These are phyloP conservation scores for Phaffia tasmanica DNA, from an alignment of 768 basidiomycete species.

Conservation along the genomic window DNA sequence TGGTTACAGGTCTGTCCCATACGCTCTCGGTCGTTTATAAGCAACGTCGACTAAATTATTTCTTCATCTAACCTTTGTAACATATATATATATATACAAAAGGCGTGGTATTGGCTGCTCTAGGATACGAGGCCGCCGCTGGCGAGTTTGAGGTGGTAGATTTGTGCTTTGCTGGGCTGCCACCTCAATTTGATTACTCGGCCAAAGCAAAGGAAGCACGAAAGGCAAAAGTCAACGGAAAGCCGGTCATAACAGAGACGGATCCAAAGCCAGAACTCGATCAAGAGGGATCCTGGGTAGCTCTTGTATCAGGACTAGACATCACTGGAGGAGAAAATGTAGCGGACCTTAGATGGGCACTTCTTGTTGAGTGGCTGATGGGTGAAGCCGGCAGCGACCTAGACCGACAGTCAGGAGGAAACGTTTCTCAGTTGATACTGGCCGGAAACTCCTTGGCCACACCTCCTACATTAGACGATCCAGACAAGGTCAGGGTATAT, in stretches of 20 bases:
- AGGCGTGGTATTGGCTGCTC: conserved; percentile 72
- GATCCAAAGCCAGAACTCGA: conserved; percentile 28
- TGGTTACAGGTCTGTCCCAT: conserved; percentile 57
- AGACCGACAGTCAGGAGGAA: conserved; percentile 45
- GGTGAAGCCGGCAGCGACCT: conserved; percentile 63
- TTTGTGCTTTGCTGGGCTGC: conserved; percentile 70
- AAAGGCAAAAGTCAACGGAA: conserved; percentile 12
- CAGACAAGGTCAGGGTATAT: conserved; percentile 35
- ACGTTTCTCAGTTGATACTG: conserved; percentile 73
- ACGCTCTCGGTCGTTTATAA: neutral
- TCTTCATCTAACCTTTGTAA: neutral
- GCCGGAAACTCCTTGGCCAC: conserved; percentile 74
- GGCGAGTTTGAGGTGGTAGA: conserved; percentile 95
- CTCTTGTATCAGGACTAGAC: conserved; percentile 71
- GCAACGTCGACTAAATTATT: neutral
- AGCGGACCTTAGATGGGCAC: conserved; percentile 55
- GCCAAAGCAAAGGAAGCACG: conserved; percentile 26
- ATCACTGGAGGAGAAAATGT: conserved; percentile 49
- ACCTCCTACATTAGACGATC: conserved; percentile 40
- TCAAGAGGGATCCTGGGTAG: conserved; percentile 63
- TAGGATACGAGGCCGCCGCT: conserved; percentile 76
- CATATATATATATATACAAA: neutral
- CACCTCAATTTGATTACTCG: conserved; percentile 46
- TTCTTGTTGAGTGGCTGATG: conserved; percentile 79
- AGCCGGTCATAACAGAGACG: conserved; percentile 60